These are phyloP conservation scores for Rubroshorea leprosula DNA, from an alignment of 345 rosid species.

Conservation along the genomic window DNA sequence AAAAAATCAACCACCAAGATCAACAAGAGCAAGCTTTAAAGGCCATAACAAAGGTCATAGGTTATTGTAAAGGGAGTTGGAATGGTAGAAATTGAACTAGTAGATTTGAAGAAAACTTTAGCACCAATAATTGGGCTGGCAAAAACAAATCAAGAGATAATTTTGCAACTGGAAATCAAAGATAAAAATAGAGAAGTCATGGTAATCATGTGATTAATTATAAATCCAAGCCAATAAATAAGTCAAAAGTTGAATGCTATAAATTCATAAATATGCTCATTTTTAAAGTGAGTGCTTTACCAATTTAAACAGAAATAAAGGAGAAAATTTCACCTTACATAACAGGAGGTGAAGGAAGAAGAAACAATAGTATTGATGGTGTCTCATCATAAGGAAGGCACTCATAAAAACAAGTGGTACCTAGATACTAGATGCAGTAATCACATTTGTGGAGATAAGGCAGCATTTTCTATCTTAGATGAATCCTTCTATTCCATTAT, in stretches of 20 bases:
- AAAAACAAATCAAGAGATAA: too few relatives aligned
- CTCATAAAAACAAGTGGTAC: not conserved
- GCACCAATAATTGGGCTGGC: not conserved
- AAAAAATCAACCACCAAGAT: not conserved
- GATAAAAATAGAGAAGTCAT: not conserved
- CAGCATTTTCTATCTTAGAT: not conserved
- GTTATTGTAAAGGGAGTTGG: not conserved
- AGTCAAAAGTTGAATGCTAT: not conserved
- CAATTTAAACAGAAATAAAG: not conserved
- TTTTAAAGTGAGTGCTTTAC: not conserved
- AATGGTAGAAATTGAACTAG: too few relatives aligned
- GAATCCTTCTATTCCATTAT: not conserved
- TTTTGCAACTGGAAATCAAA: too few relatives aligned
- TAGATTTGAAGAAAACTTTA: too few relatives aligned
- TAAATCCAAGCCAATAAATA: not conserved
- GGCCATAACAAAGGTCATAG: not conserved
- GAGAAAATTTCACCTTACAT: not conserved
- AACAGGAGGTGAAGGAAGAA: not conserved
- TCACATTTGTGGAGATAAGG: not conserved
- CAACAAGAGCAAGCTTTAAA: not conserved
- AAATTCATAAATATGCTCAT: not conserved
- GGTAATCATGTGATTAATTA: not conserved
- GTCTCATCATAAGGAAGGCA: not conserved
- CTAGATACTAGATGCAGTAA: not conserved
- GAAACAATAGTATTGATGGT: not conserved